These are phyloP conservation scores for Stagonosporopsis cucurbitacearum DNA, from an alignment of 2,329 filamentous ascomycete species.

Conservation along the genomic window DNA sequence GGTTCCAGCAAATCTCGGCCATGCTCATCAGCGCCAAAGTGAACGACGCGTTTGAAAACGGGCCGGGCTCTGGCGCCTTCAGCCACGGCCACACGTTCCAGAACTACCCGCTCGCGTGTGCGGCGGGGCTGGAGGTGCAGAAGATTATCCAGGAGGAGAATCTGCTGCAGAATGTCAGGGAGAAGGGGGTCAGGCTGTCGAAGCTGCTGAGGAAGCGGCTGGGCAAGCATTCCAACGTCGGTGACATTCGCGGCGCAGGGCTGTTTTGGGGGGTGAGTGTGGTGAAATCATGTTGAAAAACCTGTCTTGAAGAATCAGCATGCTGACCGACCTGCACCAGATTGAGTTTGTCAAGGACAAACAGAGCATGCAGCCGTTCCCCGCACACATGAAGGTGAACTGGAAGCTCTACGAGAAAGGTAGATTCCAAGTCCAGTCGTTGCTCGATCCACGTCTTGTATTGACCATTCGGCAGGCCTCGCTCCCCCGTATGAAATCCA, in stretches of 20 bases:
- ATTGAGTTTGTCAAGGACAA: conserved; percentile 67
- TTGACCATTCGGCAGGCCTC: conserved; percentile 44
- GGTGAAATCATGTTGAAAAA: no score
- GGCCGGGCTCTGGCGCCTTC: conserved; percentile 55
- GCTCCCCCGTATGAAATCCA: conserved; percentile 58
- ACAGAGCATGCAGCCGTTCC: conserved; percentile 61
- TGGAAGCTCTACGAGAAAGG: conserved; percentile 60
- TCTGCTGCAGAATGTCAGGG: conserved; percentile 64
- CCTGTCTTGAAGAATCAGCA: no score
- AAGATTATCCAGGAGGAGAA: conserved; percentile 63
- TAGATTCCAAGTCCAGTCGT: no score
- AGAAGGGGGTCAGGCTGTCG: conserved; percentile 60
- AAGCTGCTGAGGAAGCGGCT: conserved; percentile 54
- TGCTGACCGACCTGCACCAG: conserved; percentile 38
- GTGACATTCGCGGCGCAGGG: conserved; percentile 66
- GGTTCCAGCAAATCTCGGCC: conserved; percentile 67
- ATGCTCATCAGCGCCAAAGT: conserved; percentile 63
- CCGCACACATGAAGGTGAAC: conserved; percentile 53
- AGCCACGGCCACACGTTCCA: conserved; percentile 70
- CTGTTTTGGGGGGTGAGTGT: conserved; percentile 63
- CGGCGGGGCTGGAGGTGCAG: conserved; percentile 69
- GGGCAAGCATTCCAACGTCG: conserved; percentile 58
- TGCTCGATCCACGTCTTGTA: no score
- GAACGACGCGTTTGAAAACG: conserved; percentile 54
- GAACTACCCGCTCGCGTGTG: conserved; percentile 64